Base-by-base conservation (phyloP, 306 rosid genomes). In the Prunus davidiana region DNA sequence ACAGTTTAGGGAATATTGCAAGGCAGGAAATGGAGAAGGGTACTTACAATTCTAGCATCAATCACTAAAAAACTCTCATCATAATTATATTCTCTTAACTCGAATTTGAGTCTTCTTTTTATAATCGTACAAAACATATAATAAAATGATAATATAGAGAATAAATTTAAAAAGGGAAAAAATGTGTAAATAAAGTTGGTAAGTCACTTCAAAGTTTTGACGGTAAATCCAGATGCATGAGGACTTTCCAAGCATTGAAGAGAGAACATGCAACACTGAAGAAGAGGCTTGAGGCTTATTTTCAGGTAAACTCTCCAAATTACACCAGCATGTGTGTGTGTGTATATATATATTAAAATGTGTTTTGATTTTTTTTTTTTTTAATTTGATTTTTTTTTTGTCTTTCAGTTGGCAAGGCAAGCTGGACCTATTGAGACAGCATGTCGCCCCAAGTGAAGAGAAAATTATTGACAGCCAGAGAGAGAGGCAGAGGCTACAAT, bases 201-300 rank as follows among this genome's bases (percentile, higher is more conserved):
- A 34, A 1, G 52, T 3, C 6, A 51, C 18, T 12, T 14, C 16
- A 51, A 13, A 15, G 3, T 67, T 67, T 9, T 41, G 12, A 45
- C 46, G 3, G 30, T 51, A 13, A 15, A 51, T 3, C 20, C 88
- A 93, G 97, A 81, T 93, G 97, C 83, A 82, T 60, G 84, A 93
- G 82, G 86, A 82, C 89, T 57, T 90, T 93, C 83, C 97, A 88
- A 82, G 97, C 83, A 74, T 46, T 91, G 84, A 91, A 93, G 90
- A 91, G 66, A 79, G 98, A 93, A 75, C 88, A 93, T 85, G 80
- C 86, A 73, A 56, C 86, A 47, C 91, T 93, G 65, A 91, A 83
- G 75, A 93, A 86, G 89, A 93, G 88, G 75, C 97, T 93, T 78
- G 98, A 91, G 76, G 89, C 98, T 71, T 93, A 91, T 84, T 93